Percentiles rank a stretch among this genome's conserved stretches.
Conservation (phyloP, 2,329 filamentous ascomycete genomes). For the Xylariaceae sp. region DNA sequence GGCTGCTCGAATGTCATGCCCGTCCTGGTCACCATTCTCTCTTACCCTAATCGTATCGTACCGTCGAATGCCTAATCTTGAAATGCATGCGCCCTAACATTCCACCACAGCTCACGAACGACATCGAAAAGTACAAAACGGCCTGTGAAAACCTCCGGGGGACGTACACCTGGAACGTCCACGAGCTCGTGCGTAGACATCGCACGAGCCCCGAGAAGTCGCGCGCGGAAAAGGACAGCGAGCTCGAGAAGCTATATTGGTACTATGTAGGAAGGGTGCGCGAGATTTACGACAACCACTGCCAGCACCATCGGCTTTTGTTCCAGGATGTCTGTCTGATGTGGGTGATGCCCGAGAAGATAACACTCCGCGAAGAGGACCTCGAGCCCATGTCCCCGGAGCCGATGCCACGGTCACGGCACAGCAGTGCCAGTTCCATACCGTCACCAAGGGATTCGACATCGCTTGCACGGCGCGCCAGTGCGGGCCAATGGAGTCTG, state of each 20-base stretch:
- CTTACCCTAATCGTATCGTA: neutral
- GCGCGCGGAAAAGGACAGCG: slow-evolving; percentile 21
- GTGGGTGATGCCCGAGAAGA: slow-evolving; percentile 16
- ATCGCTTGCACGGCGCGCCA: neutral
- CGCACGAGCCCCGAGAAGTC: slow-evolving; percentile 8
- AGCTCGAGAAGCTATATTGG: slow-evolving; percentile 20
- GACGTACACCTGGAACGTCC: slow-evolving; percentile 28
- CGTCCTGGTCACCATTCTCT: neutral
- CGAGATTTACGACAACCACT: slow-evolving; percentile 18
- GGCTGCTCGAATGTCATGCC: neutral
- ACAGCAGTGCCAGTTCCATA: slow-evolving; percentile 1
- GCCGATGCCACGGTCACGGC: slow-evolving; percentile 4
- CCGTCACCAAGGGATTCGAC: neutral
- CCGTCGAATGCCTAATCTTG: neutral
- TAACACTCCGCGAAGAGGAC: slow-evolving; percentile 10
- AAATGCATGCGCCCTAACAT: slow-evolving; percentile 2
- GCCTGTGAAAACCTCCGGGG: slow-evolving; percentile 19
- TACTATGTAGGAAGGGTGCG: slow-evolving; percentile 21
- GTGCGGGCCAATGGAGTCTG: neutral
- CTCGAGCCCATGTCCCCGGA: neutral
- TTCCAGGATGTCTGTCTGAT: slow-evolving; percentile 10
- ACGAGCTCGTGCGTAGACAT: slow-evolving; percentile 23
- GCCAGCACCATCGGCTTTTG: slow-evolving; percentile 16
- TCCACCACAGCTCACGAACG: slow-evolving; percentile 20
- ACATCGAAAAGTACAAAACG: slow-evolving; percentile 24